These are phyloP conservation scores for Grammothele lineata DNA, from an alignment of 768 basidiomycete species.

Conservation along the genomic window DNA sequence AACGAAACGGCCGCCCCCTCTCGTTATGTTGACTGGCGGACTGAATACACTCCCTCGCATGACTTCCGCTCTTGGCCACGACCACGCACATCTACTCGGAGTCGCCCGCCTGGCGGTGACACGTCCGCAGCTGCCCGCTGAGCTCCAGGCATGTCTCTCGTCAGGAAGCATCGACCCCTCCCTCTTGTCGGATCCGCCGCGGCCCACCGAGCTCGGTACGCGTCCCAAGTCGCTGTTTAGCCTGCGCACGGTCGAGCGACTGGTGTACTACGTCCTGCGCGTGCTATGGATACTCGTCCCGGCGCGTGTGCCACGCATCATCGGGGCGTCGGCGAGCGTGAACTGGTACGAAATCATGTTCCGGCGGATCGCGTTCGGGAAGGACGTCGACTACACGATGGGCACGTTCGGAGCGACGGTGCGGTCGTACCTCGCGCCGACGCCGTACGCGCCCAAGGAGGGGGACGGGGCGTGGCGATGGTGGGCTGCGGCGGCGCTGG, in stretches of 20 bases:
- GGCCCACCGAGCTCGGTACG: slow-evolving; percentile 2
- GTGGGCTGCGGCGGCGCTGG: slow-evolving; percentile 9
- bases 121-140: slow-evolving; percentile 41
- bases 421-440: slow-evolving; percentile 19
- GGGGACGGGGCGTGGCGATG: neutral
- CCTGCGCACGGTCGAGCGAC: slow-evolving; percentile 18
- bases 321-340: slow-evolving; percentile 60
- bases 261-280: slow-evolving; percentile 11
- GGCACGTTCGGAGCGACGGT: slow-evolving; percentile 21
- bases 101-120: slow-evolving; percentile 65
- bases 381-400: slow-evolving; percentile 16
- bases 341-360: slow-evolving; percentile 70
- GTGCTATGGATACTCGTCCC: slow-evolving; percentile 25
- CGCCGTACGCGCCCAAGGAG: slow-evolving; percentile 7
- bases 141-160: slow-evolving; percentile 3
- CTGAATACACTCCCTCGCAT: slow-evolving; percentile 59
- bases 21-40: slow-evolving; percentile 80
- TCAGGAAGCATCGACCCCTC: neutral
- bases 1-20: slow-evolving; percentile 36
- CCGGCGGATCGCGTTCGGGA: slow-evolving; percentile 39
- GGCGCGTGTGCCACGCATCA: slow-evolving; percentile 44
- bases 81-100: slow-evolving; percentile 72
- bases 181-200: neutral
- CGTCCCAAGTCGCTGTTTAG: slow-evolving; percentile 1
- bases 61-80: slow-evolving; percentile 43